phyloP scores from a whole-genome alignment of 1,139 yeast genomes.

The Suhomyces ambrosiae region DNA sequence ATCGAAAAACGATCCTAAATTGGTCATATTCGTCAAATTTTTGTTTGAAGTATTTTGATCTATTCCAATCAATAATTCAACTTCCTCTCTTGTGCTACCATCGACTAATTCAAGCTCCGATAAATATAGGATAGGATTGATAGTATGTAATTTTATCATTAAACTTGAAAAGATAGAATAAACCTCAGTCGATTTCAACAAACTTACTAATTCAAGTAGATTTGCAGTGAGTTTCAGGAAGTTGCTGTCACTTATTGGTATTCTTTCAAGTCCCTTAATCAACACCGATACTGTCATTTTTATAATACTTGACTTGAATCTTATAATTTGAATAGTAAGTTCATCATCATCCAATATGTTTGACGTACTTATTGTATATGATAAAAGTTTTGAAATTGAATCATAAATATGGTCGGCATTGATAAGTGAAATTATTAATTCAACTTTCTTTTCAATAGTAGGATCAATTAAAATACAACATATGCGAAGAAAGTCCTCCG shows the following conservation, averaged over 20 bases:
- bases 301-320: conserved; percentile 34
- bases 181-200: conserved; percentile 36
- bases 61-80: conserved; percentile 36
- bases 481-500: conserved; percentile 40
- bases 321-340: conserved; percentile 40
- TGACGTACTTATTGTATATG: conserved; percentile 35
- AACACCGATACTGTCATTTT: conserved; percentile 33
- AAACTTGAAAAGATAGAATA: conserved; percentile 28
- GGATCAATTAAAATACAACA: conserved; percentile 33
- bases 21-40: conserved; percentile 14
- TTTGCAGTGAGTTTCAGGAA: conserved; percentile 31
- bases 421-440: conserved; percentile 26
- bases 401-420: conserved; percentile 33
- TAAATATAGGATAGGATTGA: conserved; percentile 32
- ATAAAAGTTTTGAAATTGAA: conserved; percentile 30
- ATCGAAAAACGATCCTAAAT: conserved; percentile 29
- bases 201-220: conserved; percentile 37
- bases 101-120: conserved; percentile 31
- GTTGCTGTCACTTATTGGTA: conserved; percentile 38
- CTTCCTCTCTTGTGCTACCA: conserved; percentile 33
- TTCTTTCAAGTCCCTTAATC: conserved; percentile 27
- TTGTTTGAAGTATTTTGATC: conserved; percentile 25
- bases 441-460: conserved; percentile 26
- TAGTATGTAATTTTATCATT: conserved; percentile 32
- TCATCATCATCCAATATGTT: conserved; percentile 35